Evolutionary conservation across 768 basidiomycete genomes (phyloP).

Genomic region (Tylopilus sp.): DNA sequence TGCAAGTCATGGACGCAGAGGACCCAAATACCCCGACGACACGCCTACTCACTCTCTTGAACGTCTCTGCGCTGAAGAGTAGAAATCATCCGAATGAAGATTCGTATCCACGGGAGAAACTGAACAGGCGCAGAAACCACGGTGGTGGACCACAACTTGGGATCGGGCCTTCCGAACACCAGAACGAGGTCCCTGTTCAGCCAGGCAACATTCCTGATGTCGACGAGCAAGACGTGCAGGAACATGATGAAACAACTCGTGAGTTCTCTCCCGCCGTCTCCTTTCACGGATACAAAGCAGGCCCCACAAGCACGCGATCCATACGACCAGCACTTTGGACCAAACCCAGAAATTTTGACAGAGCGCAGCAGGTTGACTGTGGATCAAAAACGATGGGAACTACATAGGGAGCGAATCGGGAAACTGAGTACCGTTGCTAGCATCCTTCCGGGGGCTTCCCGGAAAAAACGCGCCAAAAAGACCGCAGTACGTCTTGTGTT

Average conservation of each 20-base stretch:
- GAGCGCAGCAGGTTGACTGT: conserved; percentile 48
- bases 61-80: conserved; percentile 79
- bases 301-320: conserved; percentile 33
- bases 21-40: conserved; percentile 60
- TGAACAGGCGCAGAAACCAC: conserved; percentile 61
- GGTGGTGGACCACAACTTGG: conserved; percentile 19
- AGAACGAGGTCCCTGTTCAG: background rate
- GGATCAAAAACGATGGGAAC: conserved; percentile 57
- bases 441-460: conserved; percentile 38
- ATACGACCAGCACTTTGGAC: conserved; percentile 77
- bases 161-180: conserved; percentile 2
- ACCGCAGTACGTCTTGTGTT: conserved; percentile 17
- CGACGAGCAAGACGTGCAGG: conserved; percentile 30
- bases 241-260: conserved; percentile 18
- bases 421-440: conserved; percentile 52
- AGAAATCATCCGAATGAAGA: conserved; percentile 54
- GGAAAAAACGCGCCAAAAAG: conserved; percentile 25
- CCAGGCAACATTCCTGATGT: conserved; percentile 23
- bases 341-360: conserved; percentile 48
- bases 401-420: conserved; percentile 45
- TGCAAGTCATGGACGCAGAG: conserved; percentile 27
- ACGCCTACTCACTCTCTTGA: conserved; percentile 81
- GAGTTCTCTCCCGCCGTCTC: background rate
- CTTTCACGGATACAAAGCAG: background rate
- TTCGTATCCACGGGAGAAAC: conserved; percentile 45